Evolutionary conservation across 2,329 filamentous ascomycete species (phyloP).

Genomic region (Colletotrichum gloeosporioides): DNA sequence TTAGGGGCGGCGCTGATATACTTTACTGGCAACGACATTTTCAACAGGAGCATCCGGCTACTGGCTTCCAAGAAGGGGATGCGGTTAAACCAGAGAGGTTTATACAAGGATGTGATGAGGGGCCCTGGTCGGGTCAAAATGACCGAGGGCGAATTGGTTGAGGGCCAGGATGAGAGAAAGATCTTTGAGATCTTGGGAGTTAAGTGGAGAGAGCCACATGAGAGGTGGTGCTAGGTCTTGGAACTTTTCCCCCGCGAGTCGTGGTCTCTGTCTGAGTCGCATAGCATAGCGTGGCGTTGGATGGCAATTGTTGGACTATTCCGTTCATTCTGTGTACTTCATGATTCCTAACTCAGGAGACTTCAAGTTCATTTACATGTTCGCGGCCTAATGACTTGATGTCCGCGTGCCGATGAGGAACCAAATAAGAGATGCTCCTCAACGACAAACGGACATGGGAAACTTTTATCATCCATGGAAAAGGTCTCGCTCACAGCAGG

Average conservation of each 20-base stretch:
- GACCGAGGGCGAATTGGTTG: conserved; percentile 73
- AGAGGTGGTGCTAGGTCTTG: conserved; percentile 69
- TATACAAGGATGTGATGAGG: conserved; percentile 75
- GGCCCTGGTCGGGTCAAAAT: conserved; percentile 63
- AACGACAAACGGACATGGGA: background rate
- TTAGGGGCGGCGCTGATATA: conserved; percentile 89
- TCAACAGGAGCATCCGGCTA: conserved; percentile 85
- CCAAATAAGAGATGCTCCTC: background rate
- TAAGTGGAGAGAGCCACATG: conserved; percentile 80
- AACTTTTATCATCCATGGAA: background rate
- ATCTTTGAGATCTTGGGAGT: conserved; percentile 86
- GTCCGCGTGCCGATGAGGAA: background rate
- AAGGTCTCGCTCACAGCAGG: background rate
- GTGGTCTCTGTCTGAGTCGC: background rate
- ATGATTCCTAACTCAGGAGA: background rate
- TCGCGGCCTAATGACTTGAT: background rate
- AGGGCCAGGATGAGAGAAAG: conserved; percentile 75
- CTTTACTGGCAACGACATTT: conserved; percentile 94
- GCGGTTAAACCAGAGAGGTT: conserved; percentile 82
- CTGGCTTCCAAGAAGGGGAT: conserved; percentile 82
- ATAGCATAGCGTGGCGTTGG: conserved; percentile 7
- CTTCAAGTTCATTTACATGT: background rate
- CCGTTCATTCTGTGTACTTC: background rate
- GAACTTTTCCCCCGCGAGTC: background rate
- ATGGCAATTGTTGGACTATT: background rate